phyloP scores from a whole-genome alignment of 208 protist genomes.

The Crithidia acanthocephali region DNA sequence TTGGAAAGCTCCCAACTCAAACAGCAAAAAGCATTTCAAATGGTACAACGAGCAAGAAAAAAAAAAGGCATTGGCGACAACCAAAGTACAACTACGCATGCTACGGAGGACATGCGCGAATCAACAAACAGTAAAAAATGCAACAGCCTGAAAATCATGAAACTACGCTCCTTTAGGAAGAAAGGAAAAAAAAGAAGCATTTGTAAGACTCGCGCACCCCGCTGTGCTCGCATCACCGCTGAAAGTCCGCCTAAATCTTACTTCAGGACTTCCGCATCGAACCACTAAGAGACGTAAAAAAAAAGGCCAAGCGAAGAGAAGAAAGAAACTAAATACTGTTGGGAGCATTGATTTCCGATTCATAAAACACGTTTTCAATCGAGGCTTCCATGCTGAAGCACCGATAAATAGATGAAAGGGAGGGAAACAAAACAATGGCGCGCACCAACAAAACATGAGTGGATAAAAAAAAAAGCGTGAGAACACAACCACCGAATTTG shows the following conservation, averaged over 20 bases:
- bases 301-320: background rate
- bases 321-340: background rate
- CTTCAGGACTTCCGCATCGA: too few relatives aligned
- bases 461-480: background rate
- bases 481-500: too few relatives aligned
- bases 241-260: too few relatives aligned
- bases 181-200: background rate
- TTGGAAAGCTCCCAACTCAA: background rate
- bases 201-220: background rate
- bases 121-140: background rate
- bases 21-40: background rate
- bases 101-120: background rate
- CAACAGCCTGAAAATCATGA: background rate
- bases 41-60: background rate
- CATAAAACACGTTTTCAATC: too few relatives aligned
- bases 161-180: background rate
- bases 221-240: background rate
- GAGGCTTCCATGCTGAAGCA: background rate
- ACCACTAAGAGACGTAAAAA: too few relatives aligned
- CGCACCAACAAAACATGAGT: background rate
- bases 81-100: background rate
- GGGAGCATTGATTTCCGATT: background rate
- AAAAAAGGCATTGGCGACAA: background rate
- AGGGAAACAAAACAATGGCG: too few relatives aligned
- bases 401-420: too few relatives aligned